Percentiles rank a stretch among this genome's conserved stretches.
These are phyloP conservation scores for Diaporthe sp. DNA, from an alignment of 2,329 filamentous ascomycete species.

Conservation along the genomic window DNA sequence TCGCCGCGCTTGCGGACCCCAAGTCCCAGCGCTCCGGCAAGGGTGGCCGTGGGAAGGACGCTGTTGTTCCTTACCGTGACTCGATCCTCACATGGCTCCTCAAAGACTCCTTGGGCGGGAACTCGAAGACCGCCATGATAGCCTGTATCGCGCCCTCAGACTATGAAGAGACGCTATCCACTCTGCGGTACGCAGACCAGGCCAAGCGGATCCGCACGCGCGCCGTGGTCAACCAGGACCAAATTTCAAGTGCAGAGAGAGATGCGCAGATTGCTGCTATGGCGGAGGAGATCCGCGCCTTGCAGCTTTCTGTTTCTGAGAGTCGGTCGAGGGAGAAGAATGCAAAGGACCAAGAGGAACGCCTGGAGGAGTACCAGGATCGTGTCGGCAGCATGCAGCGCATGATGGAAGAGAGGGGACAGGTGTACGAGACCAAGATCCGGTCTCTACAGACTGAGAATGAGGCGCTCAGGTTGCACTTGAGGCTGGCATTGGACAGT, in stretches of 20 bases:
- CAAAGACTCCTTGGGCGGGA: slow-evolving; percentile 95
- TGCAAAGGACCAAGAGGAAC: slow-evolving; percentile 82
- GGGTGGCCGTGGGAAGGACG: slow-evolving; percentile 69
- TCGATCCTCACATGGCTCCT: slow-evolving; percentile 87
- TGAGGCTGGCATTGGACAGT: slow-evolving; percentile 87
- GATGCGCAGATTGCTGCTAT: slow-evolving; percentile 95
- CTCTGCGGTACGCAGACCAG: slow-evolving; percentile 95
- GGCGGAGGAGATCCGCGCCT: slow-evolving; percentile 90
- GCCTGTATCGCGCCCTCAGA: slow-evolving; percentile 95
- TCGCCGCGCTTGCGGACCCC: slow-evolving; percentile 85
- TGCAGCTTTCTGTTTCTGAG: slow-evolving; percentile 83
- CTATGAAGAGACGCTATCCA: slow-evolving; percentile 97
- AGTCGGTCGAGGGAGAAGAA: slow-evolving; percentile 79
- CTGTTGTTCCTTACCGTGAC: slow-evolving; percentile 93
- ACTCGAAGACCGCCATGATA: slow-evolving; percentile 99
- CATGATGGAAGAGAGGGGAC: slow-evolving; percentile 93
- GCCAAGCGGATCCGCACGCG: slow-evolving; percentile 97
- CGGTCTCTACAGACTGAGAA: slow-evolving; percentile 90
- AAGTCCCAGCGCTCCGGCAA: slow-evolving; percentile 71
- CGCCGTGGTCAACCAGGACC: slow-evolving; percentile 95
- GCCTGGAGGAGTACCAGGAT: slow-evolving; percentile 93
- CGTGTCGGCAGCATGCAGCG: slow-evolving; percentile 92
- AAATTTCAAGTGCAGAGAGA: slow-evolving; percentile 90
- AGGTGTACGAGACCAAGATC: slow-evolving; percentile 95
- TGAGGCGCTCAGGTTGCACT: slow-evolving; percentile 87